Conservation (phyloP, 2,329 filamentous ascomycete species). For the Neofusicoccum laricinum region DNA sequence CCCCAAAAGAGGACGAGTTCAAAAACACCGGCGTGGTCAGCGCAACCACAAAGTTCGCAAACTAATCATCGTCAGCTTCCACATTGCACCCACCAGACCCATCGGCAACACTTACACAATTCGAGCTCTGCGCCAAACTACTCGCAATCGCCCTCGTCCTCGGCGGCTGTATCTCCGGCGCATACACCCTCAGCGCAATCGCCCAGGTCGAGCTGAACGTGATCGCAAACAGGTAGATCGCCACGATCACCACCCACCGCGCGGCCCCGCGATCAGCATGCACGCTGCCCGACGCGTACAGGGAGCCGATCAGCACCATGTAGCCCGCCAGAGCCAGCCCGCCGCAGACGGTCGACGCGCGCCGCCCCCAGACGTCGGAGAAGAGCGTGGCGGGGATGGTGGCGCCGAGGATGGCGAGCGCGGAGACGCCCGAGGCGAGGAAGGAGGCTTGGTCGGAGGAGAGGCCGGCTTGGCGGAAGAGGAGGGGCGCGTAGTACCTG, state of each 20-base stretch:
- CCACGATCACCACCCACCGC: conserved; percentile 51
- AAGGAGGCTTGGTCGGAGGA: conserved; percentile 54
- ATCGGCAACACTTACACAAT: conserved; percentile 42
- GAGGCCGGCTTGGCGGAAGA: conserved; percentile 61
- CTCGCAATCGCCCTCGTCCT: conserved; percentile 55
- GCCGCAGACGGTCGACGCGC: conserved; percentile 53
- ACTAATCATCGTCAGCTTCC: conserved; percentile 29
- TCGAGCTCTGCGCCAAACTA: conserved; percentile 52
- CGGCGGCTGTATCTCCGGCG: conserved; percentile 57
- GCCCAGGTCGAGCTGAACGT: conserved; percentile 52
- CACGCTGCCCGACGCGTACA: conserved; percentile 50
- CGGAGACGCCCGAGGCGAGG: conserved; percentile 60
- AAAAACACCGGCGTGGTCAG: conserved; percentile 51
- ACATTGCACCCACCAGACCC: too few relatives aligned
- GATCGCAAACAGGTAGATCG: conserved; percentile 49
- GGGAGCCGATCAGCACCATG: conserved; percentile 54
- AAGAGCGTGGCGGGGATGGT: conserved; percentile 57
- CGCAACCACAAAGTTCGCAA: conserved; percentile 32
- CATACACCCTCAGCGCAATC: conserved; percentile 56
- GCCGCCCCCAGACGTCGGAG: conserved; percentile 57
- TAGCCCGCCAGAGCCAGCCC: conserved; percentile 49
- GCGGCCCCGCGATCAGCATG: conserved; percentile 37
- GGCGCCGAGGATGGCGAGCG: conserved; percentile 56
- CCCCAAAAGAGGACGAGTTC: conserved; percentile 33
- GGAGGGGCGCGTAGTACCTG: conserved; percentile 54